A percentile compares a stretch with the other conserved stretches of the same genome.
phyloP scores from a whole-genome alignment of 345 rosid genomes.

The Passiflora organensis region DNA sequence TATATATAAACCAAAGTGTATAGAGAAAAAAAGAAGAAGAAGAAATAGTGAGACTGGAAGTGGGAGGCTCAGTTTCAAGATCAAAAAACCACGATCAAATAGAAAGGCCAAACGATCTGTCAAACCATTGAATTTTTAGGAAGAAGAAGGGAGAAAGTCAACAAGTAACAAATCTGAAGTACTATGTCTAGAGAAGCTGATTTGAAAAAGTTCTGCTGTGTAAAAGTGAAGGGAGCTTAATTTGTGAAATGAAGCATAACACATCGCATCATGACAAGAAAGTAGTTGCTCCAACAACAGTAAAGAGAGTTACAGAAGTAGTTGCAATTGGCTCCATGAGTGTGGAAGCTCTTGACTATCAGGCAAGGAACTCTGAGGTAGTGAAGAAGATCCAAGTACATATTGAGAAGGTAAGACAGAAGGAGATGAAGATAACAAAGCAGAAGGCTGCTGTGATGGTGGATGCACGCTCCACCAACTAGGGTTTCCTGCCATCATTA shows the following conservation, averaged over 20 bases:
- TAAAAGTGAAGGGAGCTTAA: not conserved
- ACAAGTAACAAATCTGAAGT: not conserved
- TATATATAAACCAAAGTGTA: not conserved
- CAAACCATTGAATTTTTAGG: not conserved
- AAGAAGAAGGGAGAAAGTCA: not conserved
- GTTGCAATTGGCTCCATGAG: conserved; percentile 63
- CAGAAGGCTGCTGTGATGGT: conserved; percentile 35
- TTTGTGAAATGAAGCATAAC: not conserved
- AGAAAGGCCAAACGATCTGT: not conserved
- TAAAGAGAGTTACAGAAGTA: conserved; percentile 37
- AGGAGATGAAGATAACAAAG: conserved; percentile 30
- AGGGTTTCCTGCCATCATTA: conserved; percentile 76
- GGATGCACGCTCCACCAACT: conserved; percentile 65
- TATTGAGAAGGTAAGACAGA: conserved; percentile 35
- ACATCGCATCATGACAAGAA: not conserved
- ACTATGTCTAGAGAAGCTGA: not conserved
- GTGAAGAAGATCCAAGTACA: conserved; percentile 41
- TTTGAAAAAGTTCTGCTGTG: not conserved
- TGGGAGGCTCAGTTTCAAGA: no score
- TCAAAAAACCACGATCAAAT: not conserved
- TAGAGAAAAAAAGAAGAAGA: not conserved
- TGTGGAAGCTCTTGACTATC: conserved; percentile 44
- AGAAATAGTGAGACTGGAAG: no score
- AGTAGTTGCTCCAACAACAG: not conserved
- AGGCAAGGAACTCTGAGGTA: conserved; percentile 29